These are phyloP conservation scores for Epichloe glyceriae DNA, from an alignment of 2,329 filamentous ascomycete genomes.

Conservation along the genomic window DNA sequence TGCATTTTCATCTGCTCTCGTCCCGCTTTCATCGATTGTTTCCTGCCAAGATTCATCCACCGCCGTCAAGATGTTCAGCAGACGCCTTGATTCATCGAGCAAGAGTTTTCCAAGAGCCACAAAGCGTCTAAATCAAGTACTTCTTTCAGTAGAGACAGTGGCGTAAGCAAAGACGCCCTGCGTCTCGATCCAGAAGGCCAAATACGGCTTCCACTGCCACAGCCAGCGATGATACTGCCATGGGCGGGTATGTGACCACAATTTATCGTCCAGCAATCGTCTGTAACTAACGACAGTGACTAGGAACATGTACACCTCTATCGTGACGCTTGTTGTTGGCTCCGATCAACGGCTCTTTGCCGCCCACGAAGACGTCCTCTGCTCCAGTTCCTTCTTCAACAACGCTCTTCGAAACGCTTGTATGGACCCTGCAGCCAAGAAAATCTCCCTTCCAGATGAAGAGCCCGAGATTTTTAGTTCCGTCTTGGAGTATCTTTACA, in stretches of 20 bases:
- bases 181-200: constrained; percentile 33
- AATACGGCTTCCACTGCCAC: constrained; percentile 31
- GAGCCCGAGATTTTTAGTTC: constrained; percentile 85
- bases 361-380: constrained; percentile 76
- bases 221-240: constrained; percentile 25
- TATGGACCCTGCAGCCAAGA: constrained; percentile 36
- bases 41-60: not conserved
- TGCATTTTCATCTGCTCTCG: not conserved
- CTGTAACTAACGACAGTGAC: not conserved
- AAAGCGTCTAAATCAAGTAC: constrained; percentile 37
- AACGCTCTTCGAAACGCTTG: constrained; percentile 23
- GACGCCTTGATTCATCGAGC: constrained; percentile 30
- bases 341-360: constrained; percentile 77
- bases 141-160: constrained; percentile 41
- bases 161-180: constrained; percentile 40
- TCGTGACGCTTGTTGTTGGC: constrained; percentile 73
- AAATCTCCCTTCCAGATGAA: constrained; percentile 70
- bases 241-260: constrained; percentile 28
- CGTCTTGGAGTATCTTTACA: constrained; percentile 83
- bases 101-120: constrained; percentile 40
- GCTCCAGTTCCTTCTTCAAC: constrained; percentile 63
- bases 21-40: not conserved
- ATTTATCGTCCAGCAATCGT: not conserved
- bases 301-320: constrained; percentile 39
- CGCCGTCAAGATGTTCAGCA: constrained; percentile 31